Evolutionary conservation across 1,139 yeast species (phyloP), one percentile per base, ranked within the genome.

Genomic region (Nakaseomyces delphensis): DNA sequence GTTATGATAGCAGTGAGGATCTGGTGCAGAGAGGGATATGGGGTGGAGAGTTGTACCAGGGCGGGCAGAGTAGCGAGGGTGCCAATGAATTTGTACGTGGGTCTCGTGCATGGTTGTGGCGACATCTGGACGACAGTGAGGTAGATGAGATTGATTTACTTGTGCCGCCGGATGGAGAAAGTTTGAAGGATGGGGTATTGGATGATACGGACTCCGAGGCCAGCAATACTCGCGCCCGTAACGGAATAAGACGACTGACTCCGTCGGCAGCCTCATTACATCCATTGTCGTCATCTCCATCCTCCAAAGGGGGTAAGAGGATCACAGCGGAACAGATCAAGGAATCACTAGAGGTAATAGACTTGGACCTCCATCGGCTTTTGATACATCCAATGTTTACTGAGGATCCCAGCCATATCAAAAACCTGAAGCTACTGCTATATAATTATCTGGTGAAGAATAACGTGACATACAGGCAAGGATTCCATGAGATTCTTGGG

Each of bases 401-500:
- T 13, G 53, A 56, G 23, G 45, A 54, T 1, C 45, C 46, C 4
- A 63, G 67, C 39, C 73, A 74, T 51, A 54, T 62, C 10, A 70
- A 68, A 38, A 33, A 33, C 37, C 62, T 81, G 47, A 67, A 74
- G 18, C 73, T 74, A 49, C 64, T 80, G 3, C 56, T 81, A 23
- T 79, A 67, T 57, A 75, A 76, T 51, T 70, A 73, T 19, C 44
- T 56, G 38, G 32, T 49, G 3, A 36, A 32, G 15, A 16, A 30
- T 8, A 38, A 29, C 16, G 45, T 36, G n/a, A 74, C 77, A 1
- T 81, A 81, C 57, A 78, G 75, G 51, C 89, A 81, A 55, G 89
- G 89, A 0, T 67, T 76, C 48, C 89, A 81, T 59, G 89, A 81
- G 55, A 65, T 81, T 11, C 65, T 78, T 48, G 87, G 85, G 1